Conservation (phyloP, 225 moss, liverwort and hornwort genomes). For the Pleurozium schreberi region DNA sequence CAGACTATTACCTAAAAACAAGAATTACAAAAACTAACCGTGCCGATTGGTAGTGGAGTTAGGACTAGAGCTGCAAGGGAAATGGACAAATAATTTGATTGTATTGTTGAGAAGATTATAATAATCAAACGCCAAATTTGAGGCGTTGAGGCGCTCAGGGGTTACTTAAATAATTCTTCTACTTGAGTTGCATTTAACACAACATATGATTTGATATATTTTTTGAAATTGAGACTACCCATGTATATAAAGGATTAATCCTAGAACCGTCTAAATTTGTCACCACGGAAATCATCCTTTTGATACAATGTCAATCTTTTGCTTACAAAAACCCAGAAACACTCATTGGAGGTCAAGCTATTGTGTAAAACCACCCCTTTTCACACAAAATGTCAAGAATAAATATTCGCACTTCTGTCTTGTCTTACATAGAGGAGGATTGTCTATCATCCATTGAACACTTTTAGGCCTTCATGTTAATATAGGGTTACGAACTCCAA, state of each 20-base stretch:
- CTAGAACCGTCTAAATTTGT: rapidly evolving
- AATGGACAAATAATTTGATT: too few species aligned
- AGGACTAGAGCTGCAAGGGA: too few species aligned
- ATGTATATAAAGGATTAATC: background rate
- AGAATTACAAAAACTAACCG: too few species aligned
- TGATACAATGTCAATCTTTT: rapidly evolving
- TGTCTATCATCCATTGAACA: background rate
- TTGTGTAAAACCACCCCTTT: background rate
- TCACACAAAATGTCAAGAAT: too few species aligned
- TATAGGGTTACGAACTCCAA: background rate
- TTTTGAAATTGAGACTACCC: background rate
- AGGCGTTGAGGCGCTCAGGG: too few species aligned
- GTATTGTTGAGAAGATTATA: too few species aligned
- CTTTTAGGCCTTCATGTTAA: rapidly evolving
- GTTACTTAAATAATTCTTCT: too few species aligned
- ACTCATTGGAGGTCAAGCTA: background rate
- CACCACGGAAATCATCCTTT: background rate
- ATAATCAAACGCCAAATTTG: too few species aligned
- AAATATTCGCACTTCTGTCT: too few species aligned
- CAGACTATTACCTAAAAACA: too few species aligned
- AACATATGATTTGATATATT: background rate
- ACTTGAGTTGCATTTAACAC: too few species aligned
- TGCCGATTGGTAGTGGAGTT: too few species aligned
- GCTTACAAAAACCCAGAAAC: background rate
- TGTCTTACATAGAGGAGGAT: background rate